Base-by-base conservation (phyloP, 2,329 filamentous ascomycete species). In the Ustulina deusta region DNA sequence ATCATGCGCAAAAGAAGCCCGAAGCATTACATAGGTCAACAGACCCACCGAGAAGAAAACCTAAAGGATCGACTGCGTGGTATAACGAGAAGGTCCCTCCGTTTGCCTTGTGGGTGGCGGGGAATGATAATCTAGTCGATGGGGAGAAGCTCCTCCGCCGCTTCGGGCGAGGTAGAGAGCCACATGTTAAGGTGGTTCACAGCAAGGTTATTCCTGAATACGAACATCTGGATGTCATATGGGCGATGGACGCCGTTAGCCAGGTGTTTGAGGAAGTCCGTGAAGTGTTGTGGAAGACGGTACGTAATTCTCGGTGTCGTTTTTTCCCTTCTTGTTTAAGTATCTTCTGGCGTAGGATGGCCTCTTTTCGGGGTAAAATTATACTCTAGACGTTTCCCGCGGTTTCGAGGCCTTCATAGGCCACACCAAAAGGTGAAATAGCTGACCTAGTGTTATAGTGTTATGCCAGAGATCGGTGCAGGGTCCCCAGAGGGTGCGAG, bases 191-290 rank as follows among this genome's bases (percentile, higher is more conserved):
- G 44, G 82, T 97, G 5, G 92, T 97, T 4, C 92, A 97, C 80
- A 87, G 87, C 70, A 97, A 93, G 77, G 83, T 97, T 25, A 91
- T 97, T 49, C 89, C 93, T 2, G 93, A 91, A 54, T 97, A 97
- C 78, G 95, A 97, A 81, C 95, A 98, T 80, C 85, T 98, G 4
- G 95, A 97, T 80, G 93, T 97, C 1, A 89, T 98, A 42, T 97
- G 95, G 95, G 94, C 94, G 0, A 93, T 97, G 84, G 94, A 97
- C 76, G 89, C 90, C 0, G 88, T 94, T 17, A 90, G 95, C 55
- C 88, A 95, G 78, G 92, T 97, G 0, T 96, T 94, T 5, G 85
- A 83, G 64, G 94, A 97, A 80, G 83, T 97, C 0, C 86, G 89
- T 34, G 90, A 95, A 74, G 90, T 97, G 15, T 79, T 97, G 13